These are phyloP conservation scores for Smallanthus sonchifolius DNA, from an alignment of 129 eudicot species.

Conservation along the genomic window DNA sequence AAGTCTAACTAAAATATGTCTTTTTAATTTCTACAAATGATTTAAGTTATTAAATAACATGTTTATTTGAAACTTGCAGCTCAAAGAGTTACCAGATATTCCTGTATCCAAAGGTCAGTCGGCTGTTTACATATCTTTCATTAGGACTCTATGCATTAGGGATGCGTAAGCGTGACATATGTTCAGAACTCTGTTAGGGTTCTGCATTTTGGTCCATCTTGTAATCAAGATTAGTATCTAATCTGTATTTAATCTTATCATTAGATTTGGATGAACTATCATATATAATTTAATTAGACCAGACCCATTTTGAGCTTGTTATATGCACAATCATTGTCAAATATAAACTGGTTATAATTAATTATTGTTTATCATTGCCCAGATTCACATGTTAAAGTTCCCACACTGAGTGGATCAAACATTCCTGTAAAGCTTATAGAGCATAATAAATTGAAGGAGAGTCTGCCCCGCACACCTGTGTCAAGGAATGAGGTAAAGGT, in stretches of 20 bases:
- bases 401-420: constrained; percentile 26
- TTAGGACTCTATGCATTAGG: constrained; percentile 2
- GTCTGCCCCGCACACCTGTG: constrained; percentile 16
- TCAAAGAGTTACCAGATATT: constrained; percentile 28
- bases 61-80: constrained; percentile 36
- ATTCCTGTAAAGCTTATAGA: constrained; percentile 20
- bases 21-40: background rate
- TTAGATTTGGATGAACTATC: background rate
- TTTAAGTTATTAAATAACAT: constrained; percentile 3
- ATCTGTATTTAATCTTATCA: background rate
- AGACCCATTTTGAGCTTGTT: constrained; percentile 9
- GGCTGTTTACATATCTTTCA: background rate
- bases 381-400: constrained; percentile 28
- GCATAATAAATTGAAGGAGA: constrained; percentile 23
- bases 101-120: constrained; percentile 45
- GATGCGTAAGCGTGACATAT: background rate
- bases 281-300: background rate
- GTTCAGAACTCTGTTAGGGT: background rate
- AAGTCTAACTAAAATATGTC: background rate
- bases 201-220: background rate
- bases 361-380: constrained; percentile 5
- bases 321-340: background rate
- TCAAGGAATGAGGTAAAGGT: constrained; percentile 32
- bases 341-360: background rate
- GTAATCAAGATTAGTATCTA: background rate